Conservation (phyloP, 2,329 filamentous ascomycete species). For the Aulographum hederae region DNA sequence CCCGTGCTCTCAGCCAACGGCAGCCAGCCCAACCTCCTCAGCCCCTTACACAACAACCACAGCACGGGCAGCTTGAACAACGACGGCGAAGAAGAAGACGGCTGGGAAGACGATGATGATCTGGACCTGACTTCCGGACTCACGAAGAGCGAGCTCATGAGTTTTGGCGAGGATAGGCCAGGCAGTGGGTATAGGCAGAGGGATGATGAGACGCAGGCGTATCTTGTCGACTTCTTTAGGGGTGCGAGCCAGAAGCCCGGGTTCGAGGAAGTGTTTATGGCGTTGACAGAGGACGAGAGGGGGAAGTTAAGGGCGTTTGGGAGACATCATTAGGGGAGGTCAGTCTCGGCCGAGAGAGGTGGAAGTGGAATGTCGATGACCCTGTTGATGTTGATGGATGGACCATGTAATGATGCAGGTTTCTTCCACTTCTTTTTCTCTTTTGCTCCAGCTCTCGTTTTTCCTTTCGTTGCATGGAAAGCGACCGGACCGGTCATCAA, state of each 20-base stretch:
- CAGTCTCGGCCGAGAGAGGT: too few species aligned
- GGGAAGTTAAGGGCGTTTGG: constrained; percentile 27
- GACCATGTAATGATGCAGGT: too few species aligned
- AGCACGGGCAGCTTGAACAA: too few species aligned
- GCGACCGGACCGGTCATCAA: too few species aligned
- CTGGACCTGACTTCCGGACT: too few species aligned
- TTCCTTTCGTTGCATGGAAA: too few species aligned
- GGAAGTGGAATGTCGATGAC: background rate
- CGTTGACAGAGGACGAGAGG: constrained; percentile 35
- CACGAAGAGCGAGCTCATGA: constrained; percentile 87
- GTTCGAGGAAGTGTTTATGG: constrained; percentile 35
- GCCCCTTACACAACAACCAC: too few species aligned
- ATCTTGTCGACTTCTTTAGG: constrained; percentile 66
- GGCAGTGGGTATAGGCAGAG: constrained; percentile 39
- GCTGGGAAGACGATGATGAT: constrained; percentile 35
- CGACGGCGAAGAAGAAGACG: constrained; percentile 53
- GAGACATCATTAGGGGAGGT: too few species aligned
- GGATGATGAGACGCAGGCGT: constrained; percentile 82
- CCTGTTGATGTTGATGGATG: too few species aligned
- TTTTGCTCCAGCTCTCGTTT: too few species aligned
- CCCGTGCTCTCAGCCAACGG: constrained; percentile 36
- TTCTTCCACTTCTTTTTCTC: too few species aligned
- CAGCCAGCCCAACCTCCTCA: constrained; percentile 38
- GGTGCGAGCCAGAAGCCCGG: constrained; percentile 32
- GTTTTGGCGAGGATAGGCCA: constrained; percentile 40